Evolutionary conservation across 306 rosid genomes (phyloP), one percentile per base, ranked within the genome.

Genomic region (Gleditsia sinensis): DNA sequence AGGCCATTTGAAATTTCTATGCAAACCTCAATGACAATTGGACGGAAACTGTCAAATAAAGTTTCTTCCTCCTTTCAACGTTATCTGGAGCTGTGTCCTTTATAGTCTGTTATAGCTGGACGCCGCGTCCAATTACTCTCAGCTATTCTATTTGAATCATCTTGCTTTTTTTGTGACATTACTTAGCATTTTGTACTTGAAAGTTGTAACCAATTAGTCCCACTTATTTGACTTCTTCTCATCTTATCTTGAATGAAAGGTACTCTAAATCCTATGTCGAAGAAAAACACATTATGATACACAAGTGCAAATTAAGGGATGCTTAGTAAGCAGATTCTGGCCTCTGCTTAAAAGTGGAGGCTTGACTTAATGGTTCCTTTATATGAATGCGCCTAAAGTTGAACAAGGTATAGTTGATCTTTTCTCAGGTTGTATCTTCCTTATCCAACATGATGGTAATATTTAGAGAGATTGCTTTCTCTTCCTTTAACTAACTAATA

Each of bases 381-480:
- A 27, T 6, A 67, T 14, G 33, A 21, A 19, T 30, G 50, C 23
- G 33, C 54, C 54, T 11, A 32, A 30, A 45, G 27, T 30, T 30
- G 53, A 56, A 62, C 56, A 69, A 70, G 36, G 48, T 58, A 28
- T 51, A 49, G 54, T 71, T 27, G 28, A 49, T 53, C 37, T 28
- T 49, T 69, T 56, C 24, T 46, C 70, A 60, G 11, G 16, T 50
- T n/a, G 3, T n/a, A 23, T 32, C 63, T 58, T 11, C 43, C 23
- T 20, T 43, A 74, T 49, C 28, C 46, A 48, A 25, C 62, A 59
- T 13, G 54, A 27, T 68, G n/a, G n/a, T n/a, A n/a, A n/a, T n/a
- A n/a, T n/a, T n/a, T n/a, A n/a, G n/a, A n/a, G n/a, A n/a, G n/a
- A n/a, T n/a, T n/a, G n/a, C n/a, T n/a, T n/a, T n/a, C n/a, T n/a